phyloP scores from a whole-genome alignment of 2,329 filamentous ascomycete species.

The Akanthomyces muscarius region DNA sequence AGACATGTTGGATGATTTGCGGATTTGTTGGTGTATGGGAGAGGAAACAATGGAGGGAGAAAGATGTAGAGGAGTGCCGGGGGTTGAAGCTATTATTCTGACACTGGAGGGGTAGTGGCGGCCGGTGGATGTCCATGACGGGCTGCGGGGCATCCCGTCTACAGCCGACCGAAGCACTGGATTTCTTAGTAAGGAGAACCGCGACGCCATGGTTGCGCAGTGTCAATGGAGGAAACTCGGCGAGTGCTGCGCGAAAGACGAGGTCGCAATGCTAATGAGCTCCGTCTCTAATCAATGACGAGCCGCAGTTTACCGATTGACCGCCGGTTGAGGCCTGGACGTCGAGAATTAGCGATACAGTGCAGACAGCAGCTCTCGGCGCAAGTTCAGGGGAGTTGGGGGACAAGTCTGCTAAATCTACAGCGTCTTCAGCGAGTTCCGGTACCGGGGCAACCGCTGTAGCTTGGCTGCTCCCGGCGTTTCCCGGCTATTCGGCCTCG shows the following conservation, averaged over 20 bases:
- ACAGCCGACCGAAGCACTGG: slow-evolving; percentile 14
- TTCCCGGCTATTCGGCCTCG: slow-evolving; percentile 14
- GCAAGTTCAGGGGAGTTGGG: background rate
- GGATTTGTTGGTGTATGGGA: slow-evolving; percentile 21
- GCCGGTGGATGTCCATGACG: slow-evolving; percentile 11
- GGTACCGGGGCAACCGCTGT: slow-evolving; percentile 15
- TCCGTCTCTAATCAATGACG: background rate
- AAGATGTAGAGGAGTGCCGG: slow-evolving; percentile 18
- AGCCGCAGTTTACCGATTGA: background rate
- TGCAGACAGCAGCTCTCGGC: background rate
- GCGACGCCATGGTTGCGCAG: background rate
- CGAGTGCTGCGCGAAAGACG: background rate
- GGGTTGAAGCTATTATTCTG: slow-evolving; percentile 17
- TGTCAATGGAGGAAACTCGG: background rate
- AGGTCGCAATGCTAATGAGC: background rate
- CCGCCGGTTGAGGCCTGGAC: background rate
- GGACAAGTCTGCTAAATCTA: background rate
- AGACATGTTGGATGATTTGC: slow-evolving; percentile 48
- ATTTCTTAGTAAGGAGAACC: slow-evolving; percentile 12
- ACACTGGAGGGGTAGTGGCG: slow-evolving; percentile 16
- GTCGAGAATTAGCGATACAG: background rate
- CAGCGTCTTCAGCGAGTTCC: background rate
- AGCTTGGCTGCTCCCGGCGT: slow-evolving; percentile 8
- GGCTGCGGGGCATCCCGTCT: slow-evolving; percentile 17
- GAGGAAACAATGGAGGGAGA: slow-evolving; percentile 19